Base-by-base conservation (phyloP, 163 green algal species). In the Scenedesmus sp. region DNA sequence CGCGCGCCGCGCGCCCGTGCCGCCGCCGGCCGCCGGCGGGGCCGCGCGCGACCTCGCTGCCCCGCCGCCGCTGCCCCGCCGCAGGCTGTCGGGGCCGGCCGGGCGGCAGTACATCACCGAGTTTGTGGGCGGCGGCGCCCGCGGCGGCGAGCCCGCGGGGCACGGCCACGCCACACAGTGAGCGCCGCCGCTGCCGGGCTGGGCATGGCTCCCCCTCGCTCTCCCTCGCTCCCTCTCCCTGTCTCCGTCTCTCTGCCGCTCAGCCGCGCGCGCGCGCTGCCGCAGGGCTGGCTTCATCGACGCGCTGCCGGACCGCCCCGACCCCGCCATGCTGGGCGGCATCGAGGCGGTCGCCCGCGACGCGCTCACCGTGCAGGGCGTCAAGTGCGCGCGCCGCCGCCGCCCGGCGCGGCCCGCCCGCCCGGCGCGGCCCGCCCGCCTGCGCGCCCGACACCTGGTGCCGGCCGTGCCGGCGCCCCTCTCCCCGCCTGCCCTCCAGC, bases 221-320 rank as follows among this genome's bases (percentile, higher is more conserved):
- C n/a, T n/a, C n/a, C n/a, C n/a, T n/a, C n/a, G n/a, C n/a, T n/a
- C n/a, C n/a, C n/a, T n/a, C n/a, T n/a, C n/a, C n/a, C n/a, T n/a
- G n/a, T n/a, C n/a, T n/a, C n/a, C n/a, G n/a, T n/a, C n/a, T n/a
- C n/a, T n/a, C n/a, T n/a, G n/a, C n/a, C n/a, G n/a, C n/a, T n/a
- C n/a, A n/a, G n/a, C n/a, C 29, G 60, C 34, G 20, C 2, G 15
- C 60, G 31, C 31, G 34, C 34, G 20, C 14, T 36, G 29, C 13
- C 13, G 50, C 57, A 64, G 82, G 18, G 63, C 67, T 50, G 77
- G 56, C 39, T 82, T 90, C 36, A 70, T 88, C 69, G 89, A 93
- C n/a, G 89, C 87, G 33, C 60, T 93, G 67, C 89, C 89, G 0
- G 77, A 84, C 53, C 77, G 69, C 58, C 82, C 83, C 20, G 89